phyloP scores from a whole-genome alignment of 306 rosid genomes.

The Hippophae tibetana region DNA sequence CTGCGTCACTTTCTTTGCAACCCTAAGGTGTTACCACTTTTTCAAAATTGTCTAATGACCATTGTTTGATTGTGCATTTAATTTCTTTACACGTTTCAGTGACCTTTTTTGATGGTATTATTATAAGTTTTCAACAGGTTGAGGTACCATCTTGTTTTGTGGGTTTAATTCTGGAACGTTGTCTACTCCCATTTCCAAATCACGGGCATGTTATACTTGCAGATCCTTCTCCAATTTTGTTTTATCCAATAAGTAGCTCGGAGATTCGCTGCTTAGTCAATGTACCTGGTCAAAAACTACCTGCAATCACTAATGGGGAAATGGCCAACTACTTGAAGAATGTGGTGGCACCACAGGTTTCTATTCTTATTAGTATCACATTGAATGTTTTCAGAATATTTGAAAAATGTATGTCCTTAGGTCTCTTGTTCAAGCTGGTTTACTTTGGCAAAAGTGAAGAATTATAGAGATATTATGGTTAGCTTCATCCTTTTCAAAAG shows the following conservation, averaged over 20 bases:
- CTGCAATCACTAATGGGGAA: slow-evolving; percentile 34
- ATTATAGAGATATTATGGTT: no score
- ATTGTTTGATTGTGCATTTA: neutral
- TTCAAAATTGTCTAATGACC: slow-evolving; percentile 3
- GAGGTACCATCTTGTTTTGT: slow-evolving; percentile 42
- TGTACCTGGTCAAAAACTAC: slow-evolving; percentile 45
- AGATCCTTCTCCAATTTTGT: slow-evolving; percentile 44
- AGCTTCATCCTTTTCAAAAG: no score
- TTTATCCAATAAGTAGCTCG: slow-evolving; percentile 48
- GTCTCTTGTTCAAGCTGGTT: no score
- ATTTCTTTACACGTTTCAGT: neutral
- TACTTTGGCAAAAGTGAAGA: no score
- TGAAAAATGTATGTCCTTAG: neutral
- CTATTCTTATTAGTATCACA: neutral
- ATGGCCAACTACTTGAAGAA: slow-evolving; percentile 44
- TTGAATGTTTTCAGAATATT: neutral
- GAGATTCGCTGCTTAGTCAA: slow-evolving; percentile 51
- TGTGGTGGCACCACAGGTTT: slow-evolving; percentile 55
- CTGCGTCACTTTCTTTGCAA: slow-evolving; percentile 49
- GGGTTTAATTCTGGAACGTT: slow-evolving; percentile 47
- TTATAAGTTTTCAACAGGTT: slow-evolving; percentile 21
- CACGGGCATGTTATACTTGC: slow-evolving; percentile 54
- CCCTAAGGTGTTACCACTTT: slow-evolving; percentile 35
- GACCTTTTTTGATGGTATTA: neutral
- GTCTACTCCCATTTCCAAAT: slow-evolving; percentile 45